These are phyloP conservation scores for Strobilomyces dryophilus DNA, from an alignment of 768 basidiomycete genomes.

Conservation along the genomic window DNA sequence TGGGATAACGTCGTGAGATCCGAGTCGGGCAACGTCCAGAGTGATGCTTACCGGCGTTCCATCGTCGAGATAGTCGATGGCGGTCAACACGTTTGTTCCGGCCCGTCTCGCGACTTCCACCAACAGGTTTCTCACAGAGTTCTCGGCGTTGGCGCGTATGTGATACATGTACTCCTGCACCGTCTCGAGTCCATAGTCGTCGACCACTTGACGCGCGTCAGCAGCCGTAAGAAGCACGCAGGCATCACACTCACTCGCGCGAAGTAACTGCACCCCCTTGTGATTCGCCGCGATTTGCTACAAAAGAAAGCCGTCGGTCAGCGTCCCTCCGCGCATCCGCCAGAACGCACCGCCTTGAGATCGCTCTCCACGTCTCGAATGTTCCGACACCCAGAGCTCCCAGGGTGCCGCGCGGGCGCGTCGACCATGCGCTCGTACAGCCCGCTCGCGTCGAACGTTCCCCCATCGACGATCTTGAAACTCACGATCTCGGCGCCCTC, in stretches of 20 bases:
- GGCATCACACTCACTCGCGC: slow-evolving; percentile 51
- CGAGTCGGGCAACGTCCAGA: background rate
- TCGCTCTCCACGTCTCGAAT: slow-evolving; percentile 90
- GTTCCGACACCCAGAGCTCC: slow-evolving; percentile 84
- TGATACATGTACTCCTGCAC: slow-evolving; percentile 94
- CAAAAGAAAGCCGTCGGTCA: too few species aligned
- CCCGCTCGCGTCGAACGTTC: slow-evolving; percentile 73
- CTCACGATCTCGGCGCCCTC: slow-evolving; percentile 90
- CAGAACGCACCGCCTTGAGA: slow-evolving; percentile 64
- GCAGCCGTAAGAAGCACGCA: background rate
- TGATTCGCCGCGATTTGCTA: slow-evolving; percentile 94
- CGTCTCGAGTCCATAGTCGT: slow-evolving; percentile 79
- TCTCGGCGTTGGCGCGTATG: slow-evolving; percentile 86
- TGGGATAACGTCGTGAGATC: slow-evolving; percentile 25
- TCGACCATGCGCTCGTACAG: slow-evolving; percentile 79
- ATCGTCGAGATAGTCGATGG: slow-evolving; percentile 84
- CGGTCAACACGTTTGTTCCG: slow-evolving; percentile 59
- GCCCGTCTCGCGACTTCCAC: slow-evolving; percentile 66
- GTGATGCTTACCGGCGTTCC: slow-evolving; percentile 66
- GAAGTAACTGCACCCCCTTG: slow-evolving; percentile 84
- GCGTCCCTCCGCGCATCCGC: slow-evolving; percentile 21
- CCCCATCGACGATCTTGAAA: slow-evolving; percentile 86
- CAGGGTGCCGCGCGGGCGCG: slow-evolving; percentile 75
- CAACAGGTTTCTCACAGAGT: slow-evolving; percentile 78
- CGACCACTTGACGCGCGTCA: slow-evolving; percentile 53